phyloP scores from a whole-genome alignment of 768 basidiomycete genomes.

The Trametes cubensis region DNA sequence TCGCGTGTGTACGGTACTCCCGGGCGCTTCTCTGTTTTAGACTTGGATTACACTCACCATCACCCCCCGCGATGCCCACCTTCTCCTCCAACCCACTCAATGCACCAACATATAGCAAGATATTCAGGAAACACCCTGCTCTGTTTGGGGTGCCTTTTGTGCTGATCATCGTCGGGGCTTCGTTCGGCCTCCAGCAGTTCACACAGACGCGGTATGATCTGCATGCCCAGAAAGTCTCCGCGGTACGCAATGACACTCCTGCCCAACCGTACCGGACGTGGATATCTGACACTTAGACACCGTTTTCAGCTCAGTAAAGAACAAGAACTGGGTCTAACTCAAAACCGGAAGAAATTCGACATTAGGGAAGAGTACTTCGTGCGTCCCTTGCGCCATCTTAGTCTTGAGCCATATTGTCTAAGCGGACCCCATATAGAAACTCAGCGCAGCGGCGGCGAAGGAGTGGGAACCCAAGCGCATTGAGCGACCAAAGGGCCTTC shows the following conservation, averaged over 20 bases:
- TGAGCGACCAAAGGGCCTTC: conserved; percentile 79
- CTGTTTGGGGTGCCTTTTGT: conserved; percentile 89
- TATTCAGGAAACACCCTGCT: conserved; percentile 61
- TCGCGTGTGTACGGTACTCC: neutral
- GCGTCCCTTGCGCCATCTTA: conserved; percentile 39
- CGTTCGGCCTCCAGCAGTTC: conserved; percentile 79
- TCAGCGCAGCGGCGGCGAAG: conserved; percentile 62
- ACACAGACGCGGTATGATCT: conserved; percentile 92
- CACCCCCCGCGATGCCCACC: conserved; percentile 46
- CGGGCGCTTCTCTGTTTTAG: neutral
- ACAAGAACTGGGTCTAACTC: conserved; percentile 74
- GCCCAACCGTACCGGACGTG: neutral
- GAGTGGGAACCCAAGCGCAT: conserved; percentile 91
- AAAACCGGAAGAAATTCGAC: conserved; percentile 79
- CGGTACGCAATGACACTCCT: conserved; percentile 44
- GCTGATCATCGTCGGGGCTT: conserved; percentile 80
- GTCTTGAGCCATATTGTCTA: neutral
- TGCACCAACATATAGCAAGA: conserved; percentile 41
- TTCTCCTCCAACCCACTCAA: conserved; percentile 55
- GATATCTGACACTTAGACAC: neutral
- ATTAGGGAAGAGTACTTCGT: conserved; percentile 97
- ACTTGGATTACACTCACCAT: neutral
- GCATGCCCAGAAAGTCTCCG: conserved; percentile 76
- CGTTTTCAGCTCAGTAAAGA: conserved; percentile 65
- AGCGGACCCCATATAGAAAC: conserved; percentile 47